phyloP scores from a whole-genome alignment of 345 rosid genomes.

The Citrus glauca region DNA sequence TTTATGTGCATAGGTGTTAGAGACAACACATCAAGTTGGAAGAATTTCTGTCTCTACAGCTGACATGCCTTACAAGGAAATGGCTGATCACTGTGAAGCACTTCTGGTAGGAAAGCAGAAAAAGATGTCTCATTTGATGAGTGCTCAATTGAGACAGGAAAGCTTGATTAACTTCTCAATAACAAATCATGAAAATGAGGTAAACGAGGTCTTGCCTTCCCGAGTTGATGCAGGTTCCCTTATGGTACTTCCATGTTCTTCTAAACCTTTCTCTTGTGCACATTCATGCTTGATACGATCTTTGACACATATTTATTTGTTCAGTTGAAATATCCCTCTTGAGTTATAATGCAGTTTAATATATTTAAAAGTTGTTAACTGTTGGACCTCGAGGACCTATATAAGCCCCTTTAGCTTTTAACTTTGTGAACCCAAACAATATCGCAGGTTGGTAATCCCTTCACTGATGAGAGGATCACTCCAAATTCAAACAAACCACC shows the following conservation, averaged over 20 bases:
- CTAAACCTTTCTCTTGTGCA: background rate
- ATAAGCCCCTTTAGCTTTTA: background rate
- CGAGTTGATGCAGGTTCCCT: conserved; percentile 20
- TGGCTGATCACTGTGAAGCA: conserved; percentile 80
- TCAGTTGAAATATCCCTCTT: too few species aligned
- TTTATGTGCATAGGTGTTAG: conserved; percentile 51
- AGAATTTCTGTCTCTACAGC: conserved; percentile 68
- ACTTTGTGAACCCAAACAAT: background rate
- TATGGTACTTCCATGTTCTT: conserved; percentile 15
- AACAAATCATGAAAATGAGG: conserved; percentile 27
- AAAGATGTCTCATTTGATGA: conserved; percentile 77
- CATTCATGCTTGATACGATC: background rate
- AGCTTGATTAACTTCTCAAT: conserved; percentile 32
- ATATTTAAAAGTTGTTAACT: background rate
- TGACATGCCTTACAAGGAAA: conserved; percentile 77
- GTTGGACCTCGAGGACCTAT: background rate
- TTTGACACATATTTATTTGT: background rate
- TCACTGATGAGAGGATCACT: conserved; percentile 29
- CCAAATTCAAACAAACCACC: conserved; percentile 22
- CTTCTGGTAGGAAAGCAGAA: conserved; percentile 74
- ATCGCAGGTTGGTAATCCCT: conserved; percentile 58
- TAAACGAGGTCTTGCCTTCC: conserved; percentile 25
- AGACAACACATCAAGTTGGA: conserved; percentile 73
- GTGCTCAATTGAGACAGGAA: conserved; percentile 50
- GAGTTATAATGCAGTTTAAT: background rate